A percentile compares a stretch with the other conserved stretches of the same genome.
phyloP scores from a whole-genome alignment of 371 early-diverging fungal genomes.

The Circinella umbellata region DNA sequence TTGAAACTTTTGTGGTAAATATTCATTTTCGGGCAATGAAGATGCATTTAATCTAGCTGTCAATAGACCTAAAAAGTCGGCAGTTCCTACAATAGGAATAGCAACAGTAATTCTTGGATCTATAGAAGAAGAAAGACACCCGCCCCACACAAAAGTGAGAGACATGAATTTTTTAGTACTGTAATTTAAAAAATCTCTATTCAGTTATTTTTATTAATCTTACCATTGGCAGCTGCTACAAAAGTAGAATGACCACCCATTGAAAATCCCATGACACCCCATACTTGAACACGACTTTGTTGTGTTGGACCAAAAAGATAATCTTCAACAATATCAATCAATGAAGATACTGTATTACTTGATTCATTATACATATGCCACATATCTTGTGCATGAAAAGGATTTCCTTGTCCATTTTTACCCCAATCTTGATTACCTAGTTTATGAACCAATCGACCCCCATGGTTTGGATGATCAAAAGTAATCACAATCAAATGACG shows the following conservation, averaged over 20 bases:
- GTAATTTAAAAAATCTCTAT: too few relatives aligned
- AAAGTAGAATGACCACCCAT: constrained; percentile 65
- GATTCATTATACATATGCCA: constrained; percentile 48
- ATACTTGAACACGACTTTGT: constrained; percentile 34
- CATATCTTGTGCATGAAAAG: constrained; percentile 60
- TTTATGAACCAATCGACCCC: constrained; percentile 43
- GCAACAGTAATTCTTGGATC: constrained; percentile 47
- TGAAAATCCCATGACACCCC: constrained; percentile 59
- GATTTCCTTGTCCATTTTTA: constrained; percentile 38
- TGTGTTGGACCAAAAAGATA: constrained; percentile 39
- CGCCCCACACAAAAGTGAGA: not conserved
- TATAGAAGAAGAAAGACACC: not conserved
- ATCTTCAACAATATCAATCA: constrained; percentile 57
- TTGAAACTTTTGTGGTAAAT: constrained; percentile 32
- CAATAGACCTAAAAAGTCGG: constrained; percentile 40
- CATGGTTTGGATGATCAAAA: constrained; percentile 66
- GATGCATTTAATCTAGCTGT: constrained; percentile 23
- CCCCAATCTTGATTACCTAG: constrained; percentile 46
- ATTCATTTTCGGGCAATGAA: constrained; percentile 12
- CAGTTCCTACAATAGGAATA: constrained; percentile 47
- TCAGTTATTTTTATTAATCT: not conserved
- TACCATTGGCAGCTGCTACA: constrained; percentile 54
- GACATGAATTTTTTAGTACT: too few relatives aligned
- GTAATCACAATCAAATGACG: constrained; percentile 45
- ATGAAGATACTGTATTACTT: constrained; percentile 45